Evolutionary conservation across 176 grass and related monocot species (phyloP).

Genomic region (Chrysopogon serrulatus): DNA sequence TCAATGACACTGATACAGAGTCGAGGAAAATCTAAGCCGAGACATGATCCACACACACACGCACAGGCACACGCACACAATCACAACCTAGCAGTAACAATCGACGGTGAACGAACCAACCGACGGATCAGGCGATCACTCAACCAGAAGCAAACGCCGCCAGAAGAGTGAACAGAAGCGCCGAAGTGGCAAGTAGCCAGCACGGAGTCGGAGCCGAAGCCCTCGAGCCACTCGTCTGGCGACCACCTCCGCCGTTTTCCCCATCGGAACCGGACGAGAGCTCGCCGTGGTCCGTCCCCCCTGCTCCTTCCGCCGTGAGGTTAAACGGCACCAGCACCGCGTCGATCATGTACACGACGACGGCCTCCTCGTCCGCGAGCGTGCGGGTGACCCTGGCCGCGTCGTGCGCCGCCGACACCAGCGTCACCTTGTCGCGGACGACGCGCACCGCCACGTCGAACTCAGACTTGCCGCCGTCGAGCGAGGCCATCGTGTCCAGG

Average conservation of each 20-base stretch:
- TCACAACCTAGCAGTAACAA: not conserved
- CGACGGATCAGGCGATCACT: not conserved
- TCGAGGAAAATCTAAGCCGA: not conserved
- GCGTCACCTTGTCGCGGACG: conserved; percentile 11
- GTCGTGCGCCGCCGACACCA: not conserved
- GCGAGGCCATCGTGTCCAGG: conserved; percentile 40
- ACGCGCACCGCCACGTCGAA: not conserved
- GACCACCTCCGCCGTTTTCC: not conserved
- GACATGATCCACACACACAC: not conserved
- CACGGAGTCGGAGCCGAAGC: not conserved
- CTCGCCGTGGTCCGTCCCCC: not conserved
- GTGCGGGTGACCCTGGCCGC: conserved; percentile 7
- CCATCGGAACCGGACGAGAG: not conserved
- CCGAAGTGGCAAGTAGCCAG: not conserved
- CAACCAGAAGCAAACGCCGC: not conserved
- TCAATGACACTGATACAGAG: not conserved
- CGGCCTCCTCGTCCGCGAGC: conserved; percentile 15
- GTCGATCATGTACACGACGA: conserved; percentile 38
- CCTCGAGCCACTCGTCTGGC: not conserved
- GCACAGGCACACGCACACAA: not conserved
- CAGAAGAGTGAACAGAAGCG: not conserved
- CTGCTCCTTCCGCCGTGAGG: not conserved
- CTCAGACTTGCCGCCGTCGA: conserved; percentile 8
- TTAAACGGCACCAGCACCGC: conserved; percentile 16
- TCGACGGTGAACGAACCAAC: not conserved